A percentile compares a stretch with the other conserved stretches of the same genome.
Evolutionary conservation across 140 eudicot species (phyloP).

Genomic region (Erigeron philadelphicus): DNA sequence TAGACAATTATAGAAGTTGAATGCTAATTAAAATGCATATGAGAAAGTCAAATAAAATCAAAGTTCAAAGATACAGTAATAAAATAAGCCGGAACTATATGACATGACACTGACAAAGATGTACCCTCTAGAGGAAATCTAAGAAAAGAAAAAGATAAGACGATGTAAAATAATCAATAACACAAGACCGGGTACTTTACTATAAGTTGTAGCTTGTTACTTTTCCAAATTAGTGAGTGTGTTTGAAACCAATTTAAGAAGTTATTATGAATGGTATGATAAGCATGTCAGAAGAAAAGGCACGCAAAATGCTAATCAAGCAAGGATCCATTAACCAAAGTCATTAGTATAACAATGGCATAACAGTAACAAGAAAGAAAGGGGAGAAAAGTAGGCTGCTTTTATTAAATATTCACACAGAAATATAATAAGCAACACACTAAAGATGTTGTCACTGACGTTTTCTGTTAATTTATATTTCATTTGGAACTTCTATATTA

Average conservation of each 20-base stretch:
- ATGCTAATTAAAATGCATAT: slow-evolving; percentile 1
- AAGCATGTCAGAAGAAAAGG: slow-evolving; percentile 3
- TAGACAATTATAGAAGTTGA: slow-evolving; percentile 3
- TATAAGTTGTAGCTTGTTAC: background rate
- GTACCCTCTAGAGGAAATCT: slow-evolving; percentile 12
- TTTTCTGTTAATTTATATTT: background rate
- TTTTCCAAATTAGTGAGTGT: background rate
- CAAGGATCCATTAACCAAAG: slow-evolving; percentile 4
- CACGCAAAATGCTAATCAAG: slow-evolving; percentile 4
- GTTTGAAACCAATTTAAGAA: background rate
- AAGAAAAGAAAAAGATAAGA: background rate
- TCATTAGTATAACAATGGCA: slow-evolving; percentile 14
- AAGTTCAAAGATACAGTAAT: slow-evolving; percentile 4
- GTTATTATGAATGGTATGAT: background rate
- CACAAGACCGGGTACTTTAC: no score
- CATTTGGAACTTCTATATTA: no score
- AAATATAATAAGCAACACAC: background rate
- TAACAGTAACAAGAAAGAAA: no score
- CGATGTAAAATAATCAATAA: background rate
- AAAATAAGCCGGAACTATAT: background rate
- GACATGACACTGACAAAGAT: background rate
- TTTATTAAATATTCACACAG: background rate
- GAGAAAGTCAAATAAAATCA: slow-evolving; percentile 8
- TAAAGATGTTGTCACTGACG: background rate
- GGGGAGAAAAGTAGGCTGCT: background rate